Evolutionary conservation across 1,284 basidiomycete genomes (phyloP), one percentile per base, ranked within the genome.

Genomic region (Ganoderma resinaceum): DNA sequence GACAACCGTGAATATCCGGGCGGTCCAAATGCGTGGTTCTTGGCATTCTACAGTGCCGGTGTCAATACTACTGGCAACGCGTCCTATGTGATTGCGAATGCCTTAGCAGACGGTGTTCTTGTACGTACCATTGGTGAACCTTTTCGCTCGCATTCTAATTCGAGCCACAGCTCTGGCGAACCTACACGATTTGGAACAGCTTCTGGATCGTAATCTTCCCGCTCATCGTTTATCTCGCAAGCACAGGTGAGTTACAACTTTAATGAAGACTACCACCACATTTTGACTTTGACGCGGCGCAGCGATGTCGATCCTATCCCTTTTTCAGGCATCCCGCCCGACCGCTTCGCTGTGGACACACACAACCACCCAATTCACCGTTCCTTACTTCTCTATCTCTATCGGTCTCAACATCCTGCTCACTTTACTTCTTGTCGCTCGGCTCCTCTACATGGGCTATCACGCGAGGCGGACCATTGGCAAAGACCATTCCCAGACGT

Each of bases 361-460:
- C 7, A 57, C 61, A 2, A 66, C 66, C 12, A 29, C 67, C 11
- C 61, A 68, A 42, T 68, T 73, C 64, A 46, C 58, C 4, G 20
- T 72, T 16, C 69, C 71, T 8, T 73, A 73, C 67, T 70, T 82
- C 55, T 73, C 66, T 14, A 60, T 72, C 46, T 69, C 73, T 1
- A 66, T 74, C 62, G 37, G 79, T 18, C 73, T 83, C 66, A 85
- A 81, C 73, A 73, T 83, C 40, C 43, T 83, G 23, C 63, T 81
- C 46, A 83, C 82, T 2, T 42, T 80, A 38, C 69, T 82, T 29
- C 82, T 84, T 43, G 79, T 80, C 11, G 67, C 63, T 3, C 80
- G 82, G 3, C 74, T 84, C 8, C 74, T 80, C 35, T 74, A 74
- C 61, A 76, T 79, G 69, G 79, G 80, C 43, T 53, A 73, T 5